Base-by-base conservation (phyloP, 2,329 filamentous ascomycete genomes). In the Hymenoscyphus occultus region DNA sequence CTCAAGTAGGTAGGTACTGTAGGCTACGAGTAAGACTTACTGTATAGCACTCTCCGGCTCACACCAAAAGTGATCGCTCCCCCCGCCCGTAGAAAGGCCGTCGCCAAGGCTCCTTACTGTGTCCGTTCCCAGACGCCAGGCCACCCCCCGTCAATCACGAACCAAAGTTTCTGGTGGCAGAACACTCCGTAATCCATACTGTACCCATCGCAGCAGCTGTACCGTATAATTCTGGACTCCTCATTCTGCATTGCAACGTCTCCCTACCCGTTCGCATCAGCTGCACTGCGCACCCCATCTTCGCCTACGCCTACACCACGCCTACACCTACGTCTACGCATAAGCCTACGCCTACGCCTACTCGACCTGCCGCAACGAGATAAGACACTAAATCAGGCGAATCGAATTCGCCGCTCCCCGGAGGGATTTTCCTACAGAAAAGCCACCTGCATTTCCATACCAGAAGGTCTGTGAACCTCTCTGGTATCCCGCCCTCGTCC, bases 401-500 rank as follows among this genome's bases (percentile, higher is more conserved):
- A 35, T 32, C 48, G 32, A 57, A 28, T 57, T 57, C 56, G 56
- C 28, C 42, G 59, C 28, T n/a, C 39, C 51, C 12, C 45, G 31
- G 22, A 51, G 31, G 22, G 6, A 12, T 35, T n/a, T n/a, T 19
- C 22, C 51, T 39, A n/a, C n/a, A 16, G 12, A 9, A 58, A 58
- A 59, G 40, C 51, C 28, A 28, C 28, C 28, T 28, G 28, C 28
- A 35, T 45, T 28, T 59, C 54, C 61, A 59, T 54, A 64, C 71
- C 71, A 72, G 72, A 70, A 66, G 71, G 72, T 71, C 70, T 35
- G 61, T 57, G 71, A 64, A 64, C 72, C 73, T 35, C 56, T 73
- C 73, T 74, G 73, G 73, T 67, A 67, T 68, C 63, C 12, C 19
- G 64, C 77, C 56, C 60, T 74, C 73, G 82, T 78, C 71, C 81